Evolutionary conservation across 345 rosid species (phyloP).

Genomic region (Combretum micranthum): DNA sequence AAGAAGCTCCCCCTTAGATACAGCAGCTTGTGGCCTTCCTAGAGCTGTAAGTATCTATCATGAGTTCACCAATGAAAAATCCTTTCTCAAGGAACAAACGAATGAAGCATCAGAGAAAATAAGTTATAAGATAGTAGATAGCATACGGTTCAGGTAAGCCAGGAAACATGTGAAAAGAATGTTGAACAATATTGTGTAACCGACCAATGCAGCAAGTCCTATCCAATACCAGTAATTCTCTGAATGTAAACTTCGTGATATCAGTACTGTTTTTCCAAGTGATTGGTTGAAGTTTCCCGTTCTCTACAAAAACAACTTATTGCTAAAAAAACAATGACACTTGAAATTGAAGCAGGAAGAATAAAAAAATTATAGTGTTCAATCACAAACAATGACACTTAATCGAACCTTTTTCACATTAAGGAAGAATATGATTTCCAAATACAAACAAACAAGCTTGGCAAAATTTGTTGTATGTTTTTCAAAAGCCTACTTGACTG

Average conservation of each 20-base stretch:
- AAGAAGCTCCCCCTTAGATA: slow-evolving; percentile 82
- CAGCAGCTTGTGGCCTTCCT: slow-evolving; percentile 79
- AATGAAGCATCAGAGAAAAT: not conserved
- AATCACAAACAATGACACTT: too few species aligned
- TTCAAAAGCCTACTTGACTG: slow-evolving; percentile 1
- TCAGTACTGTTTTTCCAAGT: slow-evolving; percentile 60
- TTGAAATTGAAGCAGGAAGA: too few species aligned
- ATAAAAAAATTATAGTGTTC: too few species aligned
- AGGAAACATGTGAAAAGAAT: slow-evolving; percentile 72
- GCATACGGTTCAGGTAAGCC: slow-evolving; percentile 75
- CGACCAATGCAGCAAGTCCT: slow-evolving; percentile 85
- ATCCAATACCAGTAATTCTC: slow-evolving; percentile 98
- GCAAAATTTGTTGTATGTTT: too few species aligned
- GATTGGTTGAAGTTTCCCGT: slow-evolving; percentile 36
- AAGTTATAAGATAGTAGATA: slow-evolving; percentile 7
- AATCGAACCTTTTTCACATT: too few species aligned
- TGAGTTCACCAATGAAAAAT: not conserved
- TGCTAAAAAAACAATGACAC: slow-evolving; percentile 8
- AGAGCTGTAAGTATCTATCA: slow-evolving; percentile 37
- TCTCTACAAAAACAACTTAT: slow-evolving; percentile 35
- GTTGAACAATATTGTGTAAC: slow-evolving; percentile 74
- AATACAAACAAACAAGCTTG: too few species aligned
- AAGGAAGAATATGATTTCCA: too few species aligned
- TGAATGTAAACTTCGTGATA: slow-evolving; percentile 66
- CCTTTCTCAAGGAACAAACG: not conserved